Conservation (phyloP, 352 stramenopile genomes). For the Globisporangium okanoganense region DNA sequence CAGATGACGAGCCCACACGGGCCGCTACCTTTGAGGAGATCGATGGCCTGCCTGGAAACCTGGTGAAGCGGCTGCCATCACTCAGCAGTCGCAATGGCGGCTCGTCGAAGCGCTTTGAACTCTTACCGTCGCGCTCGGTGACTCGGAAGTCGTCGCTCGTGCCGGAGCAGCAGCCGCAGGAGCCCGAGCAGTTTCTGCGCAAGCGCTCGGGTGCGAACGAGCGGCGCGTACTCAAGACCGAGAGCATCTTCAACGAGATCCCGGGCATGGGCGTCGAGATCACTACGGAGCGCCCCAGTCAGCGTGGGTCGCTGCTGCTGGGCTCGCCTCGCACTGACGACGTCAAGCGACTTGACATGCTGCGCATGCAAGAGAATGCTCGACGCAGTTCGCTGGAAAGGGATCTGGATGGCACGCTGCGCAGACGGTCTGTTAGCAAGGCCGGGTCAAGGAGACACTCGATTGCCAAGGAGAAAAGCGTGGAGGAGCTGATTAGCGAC, state of each 20-base stretch:
- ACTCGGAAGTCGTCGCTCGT: conserved; percentile 7
- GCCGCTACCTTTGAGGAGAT: conserved; percentile 11
- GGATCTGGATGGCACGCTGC: conserved; percentile 17
- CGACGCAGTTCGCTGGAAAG: conserved; percentile 19
- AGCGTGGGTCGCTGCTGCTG: not conserved
- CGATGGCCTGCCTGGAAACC: not conserved
- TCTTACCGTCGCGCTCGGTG: not conserved
- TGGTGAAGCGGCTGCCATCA: conserved; percentile 7
- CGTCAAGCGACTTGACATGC: conserved; percentile 10
- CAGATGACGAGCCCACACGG: not conserved
- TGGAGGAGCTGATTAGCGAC: not conserved
- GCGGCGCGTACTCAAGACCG: conserved; percentile 39
- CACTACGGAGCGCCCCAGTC: conserved; percentile 37
- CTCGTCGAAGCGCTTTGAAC: conserved; percentile 2
- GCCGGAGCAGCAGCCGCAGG: conserved; percentile 12
- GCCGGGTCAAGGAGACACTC: not conserved
- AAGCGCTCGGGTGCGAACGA: conserved; percentile 21
- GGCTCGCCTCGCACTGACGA: conserved; percentile 5
- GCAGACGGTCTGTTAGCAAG: not conserved
- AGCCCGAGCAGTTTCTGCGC: conserved; percentile 61
- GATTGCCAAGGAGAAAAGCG: not conserved
- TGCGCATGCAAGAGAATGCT: conserved; percentile 15
- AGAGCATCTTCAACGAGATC: conserved; percentile 35
- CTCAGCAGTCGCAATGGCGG: not conserved
- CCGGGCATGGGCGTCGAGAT: conserved; percentile 52